Evolutionary conservation across 2,329 filamentous ascomycete genomes (phyloP), one percentile per base, ranked within the genome.

Genomic region (Alternaria viburni): DNA sequence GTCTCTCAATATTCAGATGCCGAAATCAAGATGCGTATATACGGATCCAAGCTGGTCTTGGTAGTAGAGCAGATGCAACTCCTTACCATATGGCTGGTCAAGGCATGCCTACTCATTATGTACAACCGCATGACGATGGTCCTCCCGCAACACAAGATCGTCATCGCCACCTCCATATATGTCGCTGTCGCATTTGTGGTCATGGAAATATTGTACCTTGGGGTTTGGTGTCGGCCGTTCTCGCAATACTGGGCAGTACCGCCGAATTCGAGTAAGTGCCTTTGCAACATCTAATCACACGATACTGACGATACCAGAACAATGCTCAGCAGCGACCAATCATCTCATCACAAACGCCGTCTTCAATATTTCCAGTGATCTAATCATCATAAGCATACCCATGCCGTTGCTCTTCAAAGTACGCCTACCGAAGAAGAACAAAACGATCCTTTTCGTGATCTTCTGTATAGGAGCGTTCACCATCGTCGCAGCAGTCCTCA

Each of bases 401-500:
- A 76, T 85, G 60, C 83, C 83, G 0, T 80, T 85, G 56, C 80
- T 85, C 45, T 74, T 84, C 61, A 75, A 80, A 56, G 78, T 82
- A 51, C 74, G 78, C 11, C 66, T 85, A 13, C 82, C 82, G 0
- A 75, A 70, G 59, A 79, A 81, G 62, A 83, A 86, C 59, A 90
- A 89, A 71, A 54, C 85, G 1, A 81, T 87, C 0, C 78, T 90
- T 0, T 81, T 85, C 49, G 81, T 79, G 28, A 83, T 90, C 28
- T 89, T 90, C 73, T 80, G 83, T 3, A 80, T 90, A 3, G 88
- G 88, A 30, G 68, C 71, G 5, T 81, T 81, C 56, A 77, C 73
- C 71, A 87, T 90, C 54, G 77, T 89, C 13, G 85, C 86, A 17
- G 86, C 87, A 11, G 82, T 86, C 6, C 78, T 90, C 15, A 89